Evolutionary conservation across 2,329 filamentous ascomycete genomes (phyloP), one percentile per base, ranked within the genome.

Genomic region (Ustulina deusta): DNA sequence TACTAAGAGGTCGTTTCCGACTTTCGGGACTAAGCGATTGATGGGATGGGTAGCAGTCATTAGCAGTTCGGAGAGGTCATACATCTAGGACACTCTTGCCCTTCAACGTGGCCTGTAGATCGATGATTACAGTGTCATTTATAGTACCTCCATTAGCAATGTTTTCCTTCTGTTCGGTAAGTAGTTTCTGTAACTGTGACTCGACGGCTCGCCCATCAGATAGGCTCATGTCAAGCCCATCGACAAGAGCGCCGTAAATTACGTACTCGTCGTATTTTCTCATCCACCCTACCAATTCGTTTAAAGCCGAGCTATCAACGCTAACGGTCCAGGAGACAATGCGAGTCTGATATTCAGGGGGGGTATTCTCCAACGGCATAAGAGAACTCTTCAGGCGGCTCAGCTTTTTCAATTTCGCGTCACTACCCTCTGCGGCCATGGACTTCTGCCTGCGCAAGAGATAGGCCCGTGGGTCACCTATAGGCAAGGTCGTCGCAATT

Each of bases 401-500:
- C 32, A 72, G 29, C 49, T 73, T 78, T 65, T 34, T 74, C 29
- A 65, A 67, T 20, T 62, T 71, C 17, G 60, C 32, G 10, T 32
- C 46, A 10, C n/a, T 62, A 34, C 65, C 69, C 22, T 68, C 70
- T 38, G 70, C 69, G 42, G 70, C 71, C 40, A 74, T 69, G 0
- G 76, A 78, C 56, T 77, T 79, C 61, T 79, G 77, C 51, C 75
- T 71, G 10, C 77, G 75, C 22, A 78, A 59, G 25, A 79, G 74
- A 58, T 79, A 79, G 25, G 77, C 75, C 58, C 77, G 73, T 27
- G 77, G 77, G 48, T 79, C 77, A 32, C 68, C 72, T 32, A 55
- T 61, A 13, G 72, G 68, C 10, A 79, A 55, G 3, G 71, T 72
- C 1, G 77, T 79, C 49, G 63, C 68, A 60, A 75, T 73, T 36